A percentile compares a stretch with the other conserved stretches of the same genome.
Conservation (phyloP, 371 early-diverging fungal genomes). For the Mortierella sp. region DNA sequence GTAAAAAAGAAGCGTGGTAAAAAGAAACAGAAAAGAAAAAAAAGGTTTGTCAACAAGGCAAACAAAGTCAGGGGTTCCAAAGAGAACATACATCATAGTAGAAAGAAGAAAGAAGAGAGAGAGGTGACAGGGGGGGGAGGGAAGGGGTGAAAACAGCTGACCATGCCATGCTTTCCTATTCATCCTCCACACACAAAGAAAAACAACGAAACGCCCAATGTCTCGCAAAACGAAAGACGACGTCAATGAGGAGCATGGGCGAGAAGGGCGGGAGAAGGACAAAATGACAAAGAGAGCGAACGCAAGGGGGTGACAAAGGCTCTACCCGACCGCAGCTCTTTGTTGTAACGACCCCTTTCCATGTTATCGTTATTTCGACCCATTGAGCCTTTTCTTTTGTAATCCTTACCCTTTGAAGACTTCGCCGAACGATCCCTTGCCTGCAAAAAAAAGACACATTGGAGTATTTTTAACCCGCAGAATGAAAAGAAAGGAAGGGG, state of each 20-base stretch:
- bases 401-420: constrained; percentile 87
- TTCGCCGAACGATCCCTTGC: constrained; percentile 93
- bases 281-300: background rate
- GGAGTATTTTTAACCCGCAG: background rate
- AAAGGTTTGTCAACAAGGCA: background rate
- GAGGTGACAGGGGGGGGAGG: background rate
- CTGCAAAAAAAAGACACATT: constrained; percentile 48
- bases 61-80: constrained; percentile 1
- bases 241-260: background rate
- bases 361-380: background rate
- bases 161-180: background rate
- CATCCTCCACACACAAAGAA: background rate
- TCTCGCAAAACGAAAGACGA: background rate
- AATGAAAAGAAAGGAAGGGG: background rate
- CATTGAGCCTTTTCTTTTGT: constrained; percentile 1
- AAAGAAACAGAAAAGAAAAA: background rate
- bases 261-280: background rate
- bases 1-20: constrained; percentile 9
- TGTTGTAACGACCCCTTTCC: background rate
- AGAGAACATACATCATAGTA: background rate
- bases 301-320: constrained; percentile 1
- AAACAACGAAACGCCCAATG: background rate
- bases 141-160: constrained; percentile 10
- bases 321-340: background rate
- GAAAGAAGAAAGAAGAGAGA: background rate